These are phyloP conservation scores for Leptographium flavum DNA, from an alignment of 2,329 filamentous ascomycete genomes.

Conservation along the genomic window DNA sequence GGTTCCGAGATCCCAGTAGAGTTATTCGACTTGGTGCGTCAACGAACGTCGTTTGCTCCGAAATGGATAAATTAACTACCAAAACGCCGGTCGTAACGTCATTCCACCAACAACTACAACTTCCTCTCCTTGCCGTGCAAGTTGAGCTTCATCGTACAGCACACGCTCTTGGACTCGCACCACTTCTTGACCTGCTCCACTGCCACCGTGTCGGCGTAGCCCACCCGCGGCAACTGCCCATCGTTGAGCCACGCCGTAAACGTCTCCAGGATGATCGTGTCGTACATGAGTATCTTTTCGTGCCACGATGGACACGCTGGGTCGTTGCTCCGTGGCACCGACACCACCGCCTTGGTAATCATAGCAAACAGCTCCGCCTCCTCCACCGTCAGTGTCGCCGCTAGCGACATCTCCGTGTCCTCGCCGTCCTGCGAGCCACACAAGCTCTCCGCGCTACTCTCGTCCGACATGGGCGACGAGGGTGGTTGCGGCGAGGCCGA, in stretches of 20 bases:
- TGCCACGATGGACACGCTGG: constrained; percentile 55
- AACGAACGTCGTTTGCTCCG: no score
- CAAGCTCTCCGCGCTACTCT: no score
- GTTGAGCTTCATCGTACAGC: constrained; percentile 59
- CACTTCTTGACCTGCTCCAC: constrained; percentile 63
- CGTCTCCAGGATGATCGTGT: constrained; percentile 80
- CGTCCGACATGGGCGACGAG: background rate
- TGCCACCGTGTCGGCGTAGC: constrained; percentile 51
- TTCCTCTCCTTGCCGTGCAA: constrained; percentile 38
- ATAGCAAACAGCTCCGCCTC: constrained; percentile 32
- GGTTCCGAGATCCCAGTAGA: no score
- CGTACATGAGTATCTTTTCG: constrained; percentile 88
- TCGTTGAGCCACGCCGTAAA: constrained; percentile 70
- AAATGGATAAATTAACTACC: no score
- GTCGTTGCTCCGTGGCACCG: constrained; percentile 34
- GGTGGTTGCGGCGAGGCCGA: constrained; percentile 12
- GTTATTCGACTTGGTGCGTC: no score
- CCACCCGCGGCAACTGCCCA: constrained; percentile 46
- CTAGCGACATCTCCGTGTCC: constrained; percentile 16
- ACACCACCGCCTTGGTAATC: constrained; percentile 41
- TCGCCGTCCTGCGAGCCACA: background rate
- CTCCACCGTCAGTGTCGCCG: constrained; percentile 20
- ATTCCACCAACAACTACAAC: background rate
- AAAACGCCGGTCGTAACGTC: no score
- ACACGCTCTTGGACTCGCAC: constrained; percentile 80